These are phyloP conservation scores for Rhizophlyctis rosea DNA, from an alignment of 192 early-diverging fungal species.

Conservation along the genomic window DNA sequence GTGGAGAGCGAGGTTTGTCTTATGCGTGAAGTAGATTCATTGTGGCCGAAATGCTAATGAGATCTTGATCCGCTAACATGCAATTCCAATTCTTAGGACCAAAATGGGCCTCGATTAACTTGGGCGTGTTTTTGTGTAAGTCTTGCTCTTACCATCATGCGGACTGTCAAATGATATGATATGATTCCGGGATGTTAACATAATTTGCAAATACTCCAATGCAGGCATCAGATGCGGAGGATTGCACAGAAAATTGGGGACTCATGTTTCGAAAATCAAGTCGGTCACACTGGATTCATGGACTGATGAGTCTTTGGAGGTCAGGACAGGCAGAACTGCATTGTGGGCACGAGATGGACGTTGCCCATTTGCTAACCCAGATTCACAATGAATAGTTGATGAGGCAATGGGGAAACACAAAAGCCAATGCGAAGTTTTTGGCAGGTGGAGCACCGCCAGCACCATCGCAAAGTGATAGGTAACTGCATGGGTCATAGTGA, in stretches of 20 bases:
- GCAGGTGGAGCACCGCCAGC: slow-evolving; percentile 20
- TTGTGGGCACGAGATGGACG: too few species aligned
- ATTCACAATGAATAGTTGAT: too few species aligned
- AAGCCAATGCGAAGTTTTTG: slow-evolving; percentile 32
- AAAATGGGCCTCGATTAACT: slow-evolving; percentile 42
- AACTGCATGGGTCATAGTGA: too few species aligned
- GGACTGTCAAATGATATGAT: neutral
- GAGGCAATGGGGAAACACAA: slow-evolving; percentile 37
- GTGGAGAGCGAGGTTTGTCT: slow-evolving; percentile 28
- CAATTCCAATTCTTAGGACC: slow-evolving; percentile 26
- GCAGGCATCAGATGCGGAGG: slow-evolving; percentile 50
- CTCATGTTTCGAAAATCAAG: slow-evolving; percentile 89
- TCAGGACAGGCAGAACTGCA: too few species aligned
- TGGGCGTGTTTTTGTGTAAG: slow-evolving; percentile 47
- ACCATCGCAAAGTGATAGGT: slow-evolving; percentile 8
- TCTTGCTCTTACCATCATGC: neutral
- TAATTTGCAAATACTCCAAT: too few species aligned
- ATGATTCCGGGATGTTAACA: too few species aligned
- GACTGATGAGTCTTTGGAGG: slow-evolving; percentile 81
- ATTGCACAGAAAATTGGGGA: slow-evolving; percentile 65
- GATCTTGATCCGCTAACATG: neutral
- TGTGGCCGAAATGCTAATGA: neutral
- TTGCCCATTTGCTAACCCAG: too few species aligned
- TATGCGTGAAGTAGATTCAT: neutral
- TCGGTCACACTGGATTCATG: slow-evolving; percentile 86